Base-by-base conservation (phyloP, 768 basidiomycete species). In the Auriscalpium orientale region DNA sequence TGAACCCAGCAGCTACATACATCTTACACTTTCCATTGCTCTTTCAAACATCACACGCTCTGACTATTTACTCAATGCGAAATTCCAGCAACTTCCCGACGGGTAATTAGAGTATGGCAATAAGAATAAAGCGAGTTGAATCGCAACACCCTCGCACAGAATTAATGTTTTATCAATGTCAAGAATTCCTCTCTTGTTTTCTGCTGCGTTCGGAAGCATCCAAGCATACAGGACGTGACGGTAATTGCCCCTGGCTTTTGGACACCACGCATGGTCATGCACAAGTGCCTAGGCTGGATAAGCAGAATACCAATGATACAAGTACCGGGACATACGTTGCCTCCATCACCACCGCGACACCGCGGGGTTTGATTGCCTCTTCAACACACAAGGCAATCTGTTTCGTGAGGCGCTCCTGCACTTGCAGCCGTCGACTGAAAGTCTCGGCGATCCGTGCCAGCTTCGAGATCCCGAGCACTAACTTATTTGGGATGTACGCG, bases 251-350 rank as follows among this genome's bases (percentile, higher is more conserved):
- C 97, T 2, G 95, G 95, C 72, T 99, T 99, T 73, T 99, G 97
- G 9, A 99, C 97, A 53, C 97, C 97, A 59, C 97, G 88, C 95
- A 98, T 98, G 3, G 95, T 94, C 97, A 99, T 99, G 68, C 95
- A 98, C 71, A 98, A 80, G 72, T 98, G 95, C 21, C 92, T 95
- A 65, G 20, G 34, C n/a, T 1, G 15, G 22, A 6, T 37, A 47
- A 49, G 51, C 54, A 51, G 20, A 56, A 56, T 54, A 56, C 40
- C 34, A 38, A 47, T 34, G 43, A 34, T 4, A 21, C 36, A 57
- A 35, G 43, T 56, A 50, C 44, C n/a, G 48, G 48, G 4, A 79
- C 91, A 68, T 69, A 93, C 91, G 90, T 91, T 58, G 95, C 95
- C 72, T 99, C 95, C 89, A 99, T 98, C 49, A 99, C 97, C 60